phyloP scores from a whole-genome alignment of 768 basidiomycete species.

The Termitomyces sp. region DNA sequence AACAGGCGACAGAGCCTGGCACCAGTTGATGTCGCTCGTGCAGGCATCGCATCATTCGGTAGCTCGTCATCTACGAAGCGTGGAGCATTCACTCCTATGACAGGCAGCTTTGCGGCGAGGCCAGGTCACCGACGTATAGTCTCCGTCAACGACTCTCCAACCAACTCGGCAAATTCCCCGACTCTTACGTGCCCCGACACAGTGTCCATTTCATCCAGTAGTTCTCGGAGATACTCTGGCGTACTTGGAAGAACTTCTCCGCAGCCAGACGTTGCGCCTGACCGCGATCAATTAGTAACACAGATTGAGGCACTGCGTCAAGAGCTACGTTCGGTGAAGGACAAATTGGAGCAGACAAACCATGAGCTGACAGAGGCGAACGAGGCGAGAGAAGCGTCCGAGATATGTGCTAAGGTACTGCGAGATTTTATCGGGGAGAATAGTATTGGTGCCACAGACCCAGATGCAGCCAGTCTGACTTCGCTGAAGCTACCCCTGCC shows the following conservation, averaged over 20 bases:
- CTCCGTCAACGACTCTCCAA: constrained; percentile 62
- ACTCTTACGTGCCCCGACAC: constrained; percentile 28
- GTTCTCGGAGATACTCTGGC: constrained; percentile 41
- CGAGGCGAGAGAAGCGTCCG: constrained; percentile 85
- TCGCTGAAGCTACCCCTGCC: constrained; percentile 35
- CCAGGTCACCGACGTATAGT: constrained; percentile 65
- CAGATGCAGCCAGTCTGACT: constrained; percentile 12
- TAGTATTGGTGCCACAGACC: constrained; percentile 42
- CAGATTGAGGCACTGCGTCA: constrained; percentile 56
- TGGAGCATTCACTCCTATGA: constrained; percentile 71
- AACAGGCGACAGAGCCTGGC: constrained; percentile 55
- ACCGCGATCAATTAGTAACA: constrained; percentile 13
- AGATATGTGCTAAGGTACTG: constrained; percentile 76
- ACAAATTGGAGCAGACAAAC: constrained; percentile 57
- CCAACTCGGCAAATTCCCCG: constrained; percentile 26
- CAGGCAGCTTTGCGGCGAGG: constrained; percentile 43
- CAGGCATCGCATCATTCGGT: constrained; percentile 21
- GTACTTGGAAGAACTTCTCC: constrained; percentile 48
- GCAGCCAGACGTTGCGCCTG: constrained; percentile 23
- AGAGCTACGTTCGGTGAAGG: constrained; percentile 51
- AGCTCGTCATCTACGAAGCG: constrained; percentile 38
- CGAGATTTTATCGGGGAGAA: constrained; percentile 79
- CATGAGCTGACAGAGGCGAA: constrained; percentile 69
- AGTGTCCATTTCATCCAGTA: constrained; percentile 17
- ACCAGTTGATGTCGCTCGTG: constrained; percentile 52